A percentile compares a stretch with the other conserved stretches of the same genome.
Conservation (phyloP, 2,329 filamentous ascomycete genomes). For the Trichoderma semiorbis region DNA sequence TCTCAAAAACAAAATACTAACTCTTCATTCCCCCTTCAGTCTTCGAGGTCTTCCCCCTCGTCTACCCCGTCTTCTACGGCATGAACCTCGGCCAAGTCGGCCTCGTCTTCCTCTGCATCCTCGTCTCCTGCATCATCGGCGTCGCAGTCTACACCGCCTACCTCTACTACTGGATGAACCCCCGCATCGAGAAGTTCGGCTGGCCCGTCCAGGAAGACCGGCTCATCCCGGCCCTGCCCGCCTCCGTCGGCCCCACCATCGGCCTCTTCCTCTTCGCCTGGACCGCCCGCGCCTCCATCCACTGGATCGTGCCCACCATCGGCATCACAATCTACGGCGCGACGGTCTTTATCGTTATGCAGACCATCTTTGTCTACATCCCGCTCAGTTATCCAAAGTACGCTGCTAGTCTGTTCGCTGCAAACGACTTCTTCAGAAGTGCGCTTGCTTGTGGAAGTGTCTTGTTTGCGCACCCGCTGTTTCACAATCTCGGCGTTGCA, state of each 20-base stretch:
- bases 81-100: slow-evolving; percentile 58
- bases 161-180: slow-evolving; percentile 50
- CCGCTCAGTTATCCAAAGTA: slow-evolving; percentile 54
- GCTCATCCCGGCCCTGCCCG: slow-evolving; percentile 52
- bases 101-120: slow-evolving; percentile 58
- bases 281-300: slow-evolving; percentile 49
- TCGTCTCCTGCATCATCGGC: slow-evolving; percentile 54
- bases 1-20: too few species aligned
- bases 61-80: slow-evolving; percentile 57
- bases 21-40: slow-evolving; percentile 24
- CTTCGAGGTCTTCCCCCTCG: slow-evolving; percentile 65
- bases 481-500: slow-evolving; percentile 55
- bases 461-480: slow-evolving; percentile 59
- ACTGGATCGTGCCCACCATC: slow-evolving; percentile 55
- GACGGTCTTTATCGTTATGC: slow-evolving; percentile 53
- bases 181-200: slow-evolving; percentile 46
- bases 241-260: slow-evolving; percentile 50
- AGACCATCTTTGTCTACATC: slow-evolving; percentile 60
- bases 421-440: slow-evolving; percentile 57
- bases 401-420: slow-evolving; percentile 57
- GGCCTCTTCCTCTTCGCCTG: slow-evolving; percentile 61
- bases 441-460: slow-evolving; percentile 58
- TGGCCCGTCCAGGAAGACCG: slow-evolving; percentile 52
- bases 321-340: slow-evolving; percentile 54
- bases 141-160: slow-evolving; percentile 49